These are phyloP conservation scores for Coemansia sp. DNA, from an alignment of 192 early-diverging fungal species.

Conservation along the genomic window DNA sequence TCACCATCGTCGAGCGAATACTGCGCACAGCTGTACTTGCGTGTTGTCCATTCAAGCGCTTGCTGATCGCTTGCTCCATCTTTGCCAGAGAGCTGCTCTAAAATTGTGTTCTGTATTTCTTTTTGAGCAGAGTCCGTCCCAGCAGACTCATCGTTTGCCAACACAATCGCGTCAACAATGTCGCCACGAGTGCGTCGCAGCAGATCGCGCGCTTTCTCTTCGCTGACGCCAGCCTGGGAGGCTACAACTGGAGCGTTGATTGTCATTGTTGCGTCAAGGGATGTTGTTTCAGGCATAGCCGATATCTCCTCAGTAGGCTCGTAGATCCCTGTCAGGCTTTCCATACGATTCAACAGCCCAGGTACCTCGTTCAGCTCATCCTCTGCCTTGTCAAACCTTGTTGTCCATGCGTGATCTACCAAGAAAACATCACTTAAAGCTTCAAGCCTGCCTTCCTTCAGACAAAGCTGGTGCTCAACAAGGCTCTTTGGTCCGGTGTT, in stretches of 20 bases:
- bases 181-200: conserved; percentile 58
- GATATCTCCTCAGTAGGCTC: conserved; percentile 37
- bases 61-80: conserved; percentile 5
- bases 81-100: conserved; percentile 32
- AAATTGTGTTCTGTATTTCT: conserved; percentile 31
- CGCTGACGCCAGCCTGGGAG: conserved; percentile 59
- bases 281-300: conserved; percentile 38
- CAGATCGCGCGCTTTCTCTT: conserved; percentile 59
- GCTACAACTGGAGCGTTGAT: conserved; percentile 59
- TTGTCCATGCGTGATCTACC: conserved; percentile 76
- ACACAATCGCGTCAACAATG: conserved; percentile 66
- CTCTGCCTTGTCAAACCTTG: conserved; percentile 57
- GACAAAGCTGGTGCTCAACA: conserved; percentile 24
- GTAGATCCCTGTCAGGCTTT: conserved; percentile 62
- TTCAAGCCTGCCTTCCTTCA: conserved; percentile 32
- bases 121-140: conserved; percentile 5
- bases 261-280: conserved; percentile 18
- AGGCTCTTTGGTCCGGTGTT: not conserved
- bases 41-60: conserved; percentile 35
- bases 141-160: conserved; percentile 20
- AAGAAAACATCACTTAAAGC: conserved; percentile 62
- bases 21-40: conserved; percentile 38
- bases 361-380: conserved; percentile 58
- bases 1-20: conserved; percentile 28
- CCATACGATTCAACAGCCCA: conserved; percentile 64